Evolutionary conservation across 2,329 filamentous ascomycete genomes (phyloP).

Genomic region (Claviceps fusiformis): DNA sequence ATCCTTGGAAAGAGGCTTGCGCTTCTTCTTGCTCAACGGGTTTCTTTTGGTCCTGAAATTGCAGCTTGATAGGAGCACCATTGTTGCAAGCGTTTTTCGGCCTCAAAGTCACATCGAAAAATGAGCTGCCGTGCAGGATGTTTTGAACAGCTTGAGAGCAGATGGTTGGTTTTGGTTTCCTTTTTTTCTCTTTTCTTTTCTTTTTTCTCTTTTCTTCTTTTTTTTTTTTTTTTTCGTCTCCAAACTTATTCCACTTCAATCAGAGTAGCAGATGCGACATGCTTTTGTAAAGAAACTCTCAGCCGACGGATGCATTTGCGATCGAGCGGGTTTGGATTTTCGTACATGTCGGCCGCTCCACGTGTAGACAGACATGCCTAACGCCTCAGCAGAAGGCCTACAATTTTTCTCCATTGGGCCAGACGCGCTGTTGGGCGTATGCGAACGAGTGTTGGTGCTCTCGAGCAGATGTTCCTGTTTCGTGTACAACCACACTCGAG

Average conservation of each 20-base stretch:
- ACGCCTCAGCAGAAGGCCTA: background rate
- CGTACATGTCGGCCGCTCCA: background rate
- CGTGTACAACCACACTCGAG: background rate
- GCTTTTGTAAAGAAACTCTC: background rate
- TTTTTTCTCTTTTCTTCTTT: no score
- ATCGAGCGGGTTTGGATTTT: background rate
- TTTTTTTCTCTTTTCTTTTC: no score
- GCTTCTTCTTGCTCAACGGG: background rate
- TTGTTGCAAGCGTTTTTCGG: background rate
- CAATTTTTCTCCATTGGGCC: background rate
- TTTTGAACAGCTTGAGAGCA: background rate
- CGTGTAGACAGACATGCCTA: background rate
- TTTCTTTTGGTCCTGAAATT: background rate
- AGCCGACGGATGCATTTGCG: background rate
- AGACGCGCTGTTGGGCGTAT: background rate
- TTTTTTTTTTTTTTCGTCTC: no score
- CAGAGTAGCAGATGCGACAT: background rate
- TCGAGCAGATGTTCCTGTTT: background rate
- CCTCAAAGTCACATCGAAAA: background rate
- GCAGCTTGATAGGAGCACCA: constrained; percentile 3
- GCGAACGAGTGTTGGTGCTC: background rate
- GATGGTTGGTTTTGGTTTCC: no score
- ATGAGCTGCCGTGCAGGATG: background rate
- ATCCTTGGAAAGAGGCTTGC: background rate
- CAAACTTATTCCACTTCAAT: no score